These are phyloP conservation scores for Xylogone sp. DNA, from an alignment of 2,329 filamentous ascomycete genomes.

Conservation along the genomic window DNA sequence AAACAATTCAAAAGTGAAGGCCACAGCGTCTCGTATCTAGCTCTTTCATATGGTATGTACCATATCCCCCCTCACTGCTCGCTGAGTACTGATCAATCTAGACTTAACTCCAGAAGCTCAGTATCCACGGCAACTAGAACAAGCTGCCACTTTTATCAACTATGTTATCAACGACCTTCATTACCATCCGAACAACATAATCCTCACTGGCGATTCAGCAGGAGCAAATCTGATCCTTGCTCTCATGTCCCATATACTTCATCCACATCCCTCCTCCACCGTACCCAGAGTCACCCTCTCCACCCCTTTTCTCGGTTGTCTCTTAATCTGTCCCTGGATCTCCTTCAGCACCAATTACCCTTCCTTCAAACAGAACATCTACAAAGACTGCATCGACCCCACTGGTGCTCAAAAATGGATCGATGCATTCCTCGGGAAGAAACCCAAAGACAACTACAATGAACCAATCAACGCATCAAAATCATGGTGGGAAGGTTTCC, in stretches of 20 bases:
- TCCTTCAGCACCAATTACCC: conserved; percentile 42
- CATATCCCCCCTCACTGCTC: not conserved
- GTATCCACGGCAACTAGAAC: conserved; percentile 45
- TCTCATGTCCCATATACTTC: conserved; percentile 46
- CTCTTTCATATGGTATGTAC: conserved; percentile 48
- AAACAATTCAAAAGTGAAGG: conserved; percentile 30
- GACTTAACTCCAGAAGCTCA: conserved; percentile 40
- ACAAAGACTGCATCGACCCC: conserved; percentile 46
- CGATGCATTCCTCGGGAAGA: conserved; percentile 39
- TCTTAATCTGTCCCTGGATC: conserved; percentile 57
- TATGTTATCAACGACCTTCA: conserved; percentile 33
- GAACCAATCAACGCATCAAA: conserved; percentile 44
- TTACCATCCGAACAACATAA: conserved; percentile 30
- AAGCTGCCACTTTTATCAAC: conserved; percentile 40
- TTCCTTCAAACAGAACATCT: conserved; percentile 39
- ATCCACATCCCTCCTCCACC: conserved; percentile 55
- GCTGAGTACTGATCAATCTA: conserved; percentile 3
- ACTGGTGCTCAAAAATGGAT: conserved; percentile 41
- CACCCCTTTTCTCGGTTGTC: conserved; percentile 41
- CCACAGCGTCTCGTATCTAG: conserved; percentile 44
- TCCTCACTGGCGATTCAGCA: conserved; percentile 49
- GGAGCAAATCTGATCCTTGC: conserved; percentile 44
- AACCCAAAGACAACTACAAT: conserved; percentile 44
- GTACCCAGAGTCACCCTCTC: conserved; percentile 36
- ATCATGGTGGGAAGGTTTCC: conserved; percentile 50